Evolutionary conservation across 495 filamentous ascomycete genomes (phyloP), one percentile per base, ranked within the genome.

Genomic region (Jackrogersella multiformis): DNA sequence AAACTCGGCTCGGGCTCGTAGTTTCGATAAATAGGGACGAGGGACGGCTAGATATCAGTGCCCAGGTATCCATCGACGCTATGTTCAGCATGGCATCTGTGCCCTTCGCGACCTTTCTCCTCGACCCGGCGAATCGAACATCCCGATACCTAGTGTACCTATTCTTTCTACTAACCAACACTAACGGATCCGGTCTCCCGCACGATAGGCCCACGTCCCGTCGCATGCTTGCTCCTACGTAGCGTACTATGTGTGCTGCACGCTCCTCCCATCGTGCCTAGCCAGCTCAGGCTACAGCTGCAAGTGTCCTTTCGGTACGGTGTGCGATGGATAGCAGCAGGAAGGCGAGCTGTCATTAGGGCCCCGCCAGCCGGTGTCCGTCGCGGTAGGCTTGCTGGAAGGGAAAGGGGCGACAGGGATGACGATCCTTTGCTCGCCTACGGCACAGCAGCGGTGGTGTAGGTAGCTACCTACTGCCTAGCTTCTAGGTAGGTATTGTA

Each of bases 391-490:
- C 42, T 46, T 20, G 42, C 42, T 46, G 42, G 21, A n/a, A 26
- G n/a, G 9, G 42, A 21, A 46, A 46, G 41, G 13, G 34, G 21
- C 55, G 26, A 46, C 67, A 70, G 61, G 67, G 67, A 66, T 70
- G 67, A 24, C 45, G 53, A 70, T 70, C 67, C 67, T 70, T 56
- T 61, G 56, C 24, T 39, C 39, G 56, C 45, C 56, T 58, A 62
- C 61, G 57, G 67, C 61, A 59, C 61, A 53, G 49, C 49, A 35
- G 30, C 18, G n/a, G 26, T 24, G 18, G 45, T 15, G n/a, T 49
- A 13, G 26, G 23, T 49, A 49, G 55, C 45, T 48, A 13, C 39
- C 45, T 45, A n/a, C n/a, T n/a, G n/a, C n/a, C n/a, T n/a, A n/a
- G n/a, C n/a, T n/a, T n/a, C n/a, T n/a, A n/a, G n/a, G n/a, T n/a